Evolutionary conservation across 805 yeast genomes (phyloP).

Genomic region (Saccharomycopsis amapae): DNA sequence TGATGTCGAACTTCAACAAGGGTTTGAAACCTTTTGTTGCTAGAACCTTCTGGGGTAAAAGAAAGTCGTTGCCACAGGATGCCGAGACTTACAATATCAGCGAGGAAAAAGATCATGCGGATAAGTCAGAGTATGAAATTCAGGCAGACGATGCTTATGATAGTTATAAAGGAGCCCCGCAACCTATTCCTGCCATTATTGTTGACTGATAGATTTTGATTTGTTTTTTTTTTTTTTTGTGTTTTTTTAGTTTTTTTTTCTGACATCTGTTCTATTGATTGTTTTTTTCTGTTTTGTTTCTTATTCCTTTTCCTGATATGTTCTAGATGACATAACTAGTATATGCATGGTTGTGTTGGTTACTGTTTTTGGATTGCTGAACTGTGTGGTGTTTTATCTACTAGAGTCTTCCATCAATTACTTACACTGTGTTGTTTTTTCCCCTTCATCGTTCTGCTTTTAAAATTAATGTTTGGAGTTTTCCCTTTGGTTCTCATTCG

Average conservation of each 20-base stretch:
- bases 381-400: too few relatives aligned
- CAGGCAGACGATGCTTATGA: not conserved
- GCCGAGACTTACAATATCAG: not conserved
- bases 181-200: conserved; percentile 12
- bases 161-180: conserved; percentile 4
- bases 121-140: not conserved
- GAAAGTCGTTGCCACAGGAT: not conserved
- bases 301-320: too few relatives aligned
- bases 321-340: too few relatives aligned
- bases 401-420: too few relatives aligned
- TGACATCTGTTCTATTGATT: not conserved
- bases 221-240: conserved; percentile 1
- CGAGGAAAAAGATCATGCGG: not conserved
- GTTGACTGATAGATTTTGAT: conserved; percentile 10
- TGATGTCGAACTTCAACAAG: conserved; percentile 15
- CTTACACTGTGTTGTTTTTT: too few relatives aligned
- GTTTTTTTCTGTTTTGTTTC: not conserved
- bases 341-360: too few relatives aligned
- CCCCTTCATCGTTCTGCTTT: too few relatives aligned
- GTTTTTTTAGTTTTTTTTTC: not conserved
- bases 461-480: too few relatives aligned
- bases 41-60: conserved; percentile 1
- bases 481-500: too few relatives aligned
- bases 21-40: conserved; percentile 20
- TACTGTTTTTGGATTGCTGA: not conserved